Percentiles rank a stretch among this genome's conserved stretches.
These are phyloP conservation scores for Botryobasidium botryosum DNA, from an alignment of 768 basidiomycete genomes.

Conservation along the genomic window DNA sequence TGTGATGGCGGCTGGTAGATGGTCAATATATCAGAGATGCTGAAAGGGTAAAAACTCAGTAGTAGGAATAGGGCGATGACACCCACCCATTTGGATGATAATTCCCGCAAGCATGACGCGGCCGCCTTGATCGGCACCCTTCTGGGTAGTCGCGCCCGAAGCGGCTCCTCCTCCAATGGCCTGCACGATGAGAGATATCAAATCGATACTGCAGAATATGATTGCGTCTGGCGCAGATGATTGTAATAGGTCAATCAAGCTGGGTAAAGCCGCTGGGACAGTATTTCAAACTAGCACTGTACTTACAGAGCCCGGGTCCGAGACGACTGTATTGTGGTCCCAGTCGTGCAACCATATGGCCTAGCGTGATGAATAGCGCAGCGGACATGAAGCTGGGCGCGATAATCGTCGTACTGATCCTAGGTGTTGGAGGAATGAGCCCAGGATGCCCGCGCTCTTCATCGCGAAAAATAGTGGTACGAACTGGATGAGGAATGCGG, in stretches of 20 bases:
- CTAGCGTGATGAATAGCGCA: conserved; percentile 20
- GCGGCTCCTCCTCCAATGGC: conserved; percentile 24
- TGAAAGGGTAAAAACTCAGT: not conserved
- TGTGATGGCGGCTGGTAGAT: conserved; percentile 26
- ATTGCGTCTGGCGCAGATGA: conserved; percentile 4
- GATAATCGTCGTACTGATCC: no score
- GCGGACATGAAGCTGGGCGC: conserved; percentile 16
- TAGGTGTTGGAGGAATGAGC: no score
- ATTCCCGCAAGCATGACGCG: conserved; percentile 14
- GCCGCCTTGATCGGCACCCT: conserved; percentile 10
- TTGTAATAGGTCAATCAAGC: not conserved
- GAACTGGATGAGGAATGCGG: no score
- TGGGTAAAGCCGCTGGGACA: no score
- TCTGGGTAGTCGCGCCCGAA: conserved; percentile 12
- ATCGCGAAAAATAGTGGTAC: no score
- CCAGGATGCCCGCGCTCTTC: no score
- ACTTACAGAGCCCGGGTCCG: conserved; percentile 13
- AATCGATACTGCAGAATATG: conserved; percentile 18
- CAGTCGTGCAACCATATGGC: conserved; percentile 15
- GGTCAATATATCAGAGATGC: conserved; percentile 16
- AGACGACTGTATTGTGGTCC: conserved; percentile 11
- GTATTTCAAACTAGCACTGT: not conserved
- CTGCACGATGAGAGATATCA: conserved; percentile 26
- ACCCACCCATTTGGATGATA: conserved; percentile 12
- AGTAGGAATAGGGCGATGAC: no score